phyloP scores from a whole-genome alignment of 352 stramenopile genomes.

The Globisporangium paddicum region DNA sequence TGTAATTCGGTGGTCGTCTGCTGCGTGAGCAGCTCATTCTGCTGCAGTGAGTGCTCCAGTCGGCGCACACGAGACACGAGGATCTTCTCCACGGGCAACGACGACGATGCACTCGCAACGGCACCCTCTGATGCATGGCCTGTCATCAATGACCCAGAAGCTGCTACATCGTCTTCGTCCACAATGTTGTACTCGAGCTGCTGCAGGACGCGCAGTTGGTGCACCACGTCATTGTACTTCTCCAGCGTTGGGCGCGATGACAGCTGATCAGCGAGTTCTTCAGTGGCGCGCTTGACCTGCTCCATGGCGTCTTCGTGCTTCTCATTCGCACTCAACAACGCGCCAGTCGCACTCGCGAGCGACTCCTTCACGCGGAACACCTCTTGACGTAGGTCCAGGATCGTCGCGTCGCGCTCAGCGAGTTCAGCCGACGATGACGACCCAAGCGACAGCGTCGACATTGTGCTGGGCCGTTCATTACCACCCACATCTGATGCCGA shows the following conservation, averaged over 20 bases:
- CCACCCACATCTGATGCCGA: not conserved
- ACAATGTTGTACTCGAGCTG: constrained; percentile 89
- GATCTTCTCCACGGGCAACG: constrained; percentile 52
- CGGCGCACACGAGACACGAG: constrained; percentile 61
- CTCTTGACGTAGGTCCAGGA: constrained; percentile 52
- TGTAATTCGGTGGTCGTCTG: constrained; percentile 30
- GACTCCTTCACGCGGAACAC: constrained; percentile 52
- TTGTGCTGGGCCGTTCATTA: not conserved
- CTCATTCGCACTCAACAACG: constrained; percentile 24
- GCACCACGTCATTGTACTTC: constrained; percentile 82
- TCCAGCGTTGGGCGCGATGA: constrained; percentile 77
- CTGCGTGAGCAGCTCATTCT: constrained; percentile 48
- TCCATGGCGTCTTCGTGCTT: constrained; percentile 28
- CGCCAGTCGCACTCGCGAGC: constrained; percentile 20
- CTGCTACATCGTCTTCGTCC: constrained; percentile 44
- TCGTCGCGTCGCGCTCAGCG: constrained; percentile 48
- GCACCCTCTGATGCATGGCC: constrained; percentile 1
- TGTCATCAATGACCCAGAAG: constrained; percentile 6
- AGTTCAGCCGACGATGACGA: constrained; percentile 21
- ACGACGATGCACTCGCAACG: not conserved
- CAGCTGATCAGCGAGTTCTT: constrained; percentile 38
- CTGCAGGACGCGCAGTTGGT: constrained; percentile 91
- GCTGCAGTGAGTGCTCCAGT: constrained; percentile 62
- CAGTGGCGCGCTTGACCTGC: constrained; percentile 17
- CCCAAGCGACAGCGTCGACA: not conserved